Conservation (phyloP, 2,329 filamentous ascomycete species). For the Chrysoporthe deuterocubensis region DNA sequence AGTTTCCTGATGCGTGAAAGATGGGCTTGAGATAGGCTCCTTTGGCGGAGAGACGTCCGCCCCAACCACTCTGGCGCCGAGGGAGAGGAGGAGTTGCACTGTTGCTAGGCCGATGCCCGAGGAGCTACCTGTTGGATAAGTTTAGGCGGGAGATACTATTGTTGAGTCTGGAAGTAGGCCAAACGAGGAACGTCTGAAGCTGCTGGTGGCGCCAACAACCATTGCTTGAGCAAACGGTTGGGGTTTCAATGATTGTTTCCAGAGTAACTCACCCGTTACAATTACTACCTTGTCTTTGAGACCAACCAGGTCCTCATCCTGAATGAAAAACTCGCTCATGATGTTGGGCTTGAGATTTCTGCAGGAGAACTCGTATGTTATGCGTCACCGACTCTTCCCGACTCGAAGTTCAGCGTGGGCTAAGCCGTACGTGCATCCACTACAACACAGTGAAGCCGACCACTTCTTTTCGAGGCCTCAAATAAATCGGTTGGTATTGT, state of each 20-base stretch:
- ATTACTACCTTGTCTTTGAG: background rate
- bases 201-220: background rate
- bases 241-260: background rate
- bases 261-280: background rate
- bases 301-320: background rate
- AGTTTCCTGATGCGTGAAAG: background rate
- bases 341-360: background rate
- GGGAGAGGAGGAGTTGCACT: conserved; percentile 6
- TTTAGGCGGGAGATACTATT: background rate
- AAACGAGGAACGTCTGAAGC: too few species aligned
- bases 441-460: background rate
- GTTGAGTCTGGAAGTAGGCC: background rate
- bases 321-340: conserved; percentile 1
- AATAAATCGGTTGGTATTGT: background rate
- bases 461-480: background rate
- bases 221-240: background rate
- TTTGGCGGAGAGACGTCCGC: background rate
- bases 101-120: conserved; percentile 15
- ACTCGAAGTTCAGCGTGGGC: background rate
- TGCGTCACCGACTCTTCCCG: background rate
- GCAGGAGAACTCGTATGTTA: background rate
- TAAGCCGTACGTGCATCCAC: background rate
- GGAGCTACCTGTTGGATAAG: background rate
- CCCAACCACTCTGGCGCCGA: conserved; percentile 5
- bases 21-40: background rate